Base-by-base conservation (phyloP, 2,329 filamentous ascomycete genomes). In the Teratosphaeria nubilosa region DNA sequence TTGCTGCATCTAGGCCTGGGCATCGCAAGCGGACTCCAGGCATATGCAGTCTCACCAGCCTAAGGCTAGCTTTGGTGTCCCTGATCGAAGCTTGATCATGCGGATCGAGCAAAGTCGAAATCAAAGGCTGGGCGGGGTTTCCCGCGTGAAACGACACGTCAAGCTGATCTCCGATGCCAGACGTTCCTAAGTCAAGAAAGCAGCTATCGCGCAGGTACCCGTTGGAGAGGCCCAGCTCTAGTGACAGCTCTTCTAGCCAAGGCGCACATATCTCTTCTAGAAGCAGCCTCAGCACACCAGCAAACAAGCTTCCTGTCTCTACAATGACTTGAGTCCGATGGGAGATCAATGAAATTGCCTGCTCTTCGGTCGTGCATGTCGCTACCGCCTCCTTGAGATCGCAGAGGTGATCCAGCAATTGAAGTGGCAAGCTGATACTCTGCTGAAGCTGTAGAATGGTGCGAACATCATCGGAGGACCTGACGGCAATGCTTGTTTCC, bases 71-170 rank as follows among this genome's bases (percentile, higher is more conserved):
- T 3, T 89, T 90, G 3, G 86, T 87, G 69, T 95, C 89, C 63
- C 92, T 91, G n/a, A 94, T 83, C 5, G 79, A 76, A 55, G 82
- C 79, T 2, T 84, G 85, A 63, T 91, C 81, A 58, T 94, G 88
- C 5, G n/a, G 20, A 14, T 20, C 37, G n/a, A 57, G 76, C 70
- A 0, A 85, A 81, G 51, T 95, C 78, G 64, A 94, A 79, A 76
- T 0, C 89, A 53, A 9, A 51, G 2, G 9, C 30, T 41, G n/a
- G 25, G 14, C 20, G 6, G 31, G 31, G 5, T 11, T 16, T 41
- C 9, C 27, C 13, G 3, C 13, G 14, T 20, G 55, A 27, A 25
- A 45, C 22, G 20, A 31, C 48, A 32, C 27, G 9, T 34, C 16
- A 34, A 31, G 24, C 51, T 52, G 10, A 22, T 52, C 27, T 25